These are phyloP conservation scores for Mycena vitilis DNA, from an alignment of 768 basidiomycete genomes.

Conservation along the genomic window DNA sequence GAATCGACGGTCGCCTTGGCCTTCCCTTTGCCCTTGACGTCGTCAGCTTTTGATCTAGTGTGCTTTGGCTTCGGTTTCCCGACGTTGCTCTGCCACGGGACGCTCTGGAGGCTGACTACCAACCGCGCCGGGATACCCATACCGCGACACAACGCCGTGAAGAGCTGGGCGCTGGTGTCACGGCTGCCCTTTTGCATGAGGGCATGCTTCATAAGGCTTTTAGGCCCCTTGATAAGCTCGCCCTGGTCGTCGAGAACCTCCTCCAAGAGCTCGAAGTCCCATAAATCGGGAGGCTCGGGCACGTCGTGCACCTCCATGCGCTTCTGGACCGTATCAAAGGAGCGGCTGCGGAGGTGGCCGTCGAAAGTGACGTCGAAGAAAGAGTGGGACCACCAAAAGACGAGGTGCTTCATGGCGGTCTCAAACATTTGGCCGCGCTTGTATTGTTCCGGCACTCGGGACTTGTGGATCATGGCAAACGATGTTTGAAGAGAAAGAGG, in stretches of 20 bases:
- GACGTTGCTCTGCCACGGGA: constrained; percentile 85
- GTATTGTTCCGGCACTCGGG: constrained; percentile 80
- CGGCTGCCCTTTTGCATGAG: constrained; percentile 83
- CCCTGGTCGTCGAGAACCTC: constrained; percentile 57
- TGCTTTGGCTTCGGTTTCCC: constrained; percentile 65
- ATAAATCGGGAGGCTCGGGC: constrained; percentile 38
- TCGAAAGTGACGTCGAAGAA: constrained; percentile 74
- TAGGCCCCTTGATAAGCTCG: constrained; percentile 79
- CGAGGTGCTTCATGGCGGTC: constrained; percentile 76
- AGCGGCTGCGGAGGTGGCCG: constrained; percentile 79
- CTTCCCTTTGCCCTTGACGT: constrained; percentile 46
- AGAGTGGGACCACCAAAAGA: constrained; percentile 84
- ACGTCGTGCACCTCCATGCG: constrained; percentile 36
- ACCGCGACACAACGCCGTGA: constrained; percentile 89
- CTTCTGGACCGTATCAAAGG: constrained; percentile 79
- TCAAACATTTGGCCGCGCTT: constrained; percentile 92
- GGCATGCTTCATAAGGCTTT: constrained; percentile 95
- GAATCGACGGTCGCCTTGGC: constrained; percentile 37
- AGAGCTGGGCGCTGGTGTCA: constrained; percentile 91
- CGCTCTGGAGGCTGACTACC: constrained; percentile 90
- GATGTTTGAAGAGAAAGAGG: constrained; percentile 85
- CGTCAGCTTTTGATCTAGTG: constrained; percentile 51
- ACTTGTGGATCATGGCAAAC: constrained; percentile 85
- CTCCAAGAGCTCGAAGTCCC: constrained; percentile 58
- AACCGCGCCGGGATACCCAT: constrained; percentile 89